A percentile compares a stretch with the other conserved stretches of the same genome.
Conservation (phyloP, 257 asterid species). For the Fraxinus quadrangulata region DNA sequence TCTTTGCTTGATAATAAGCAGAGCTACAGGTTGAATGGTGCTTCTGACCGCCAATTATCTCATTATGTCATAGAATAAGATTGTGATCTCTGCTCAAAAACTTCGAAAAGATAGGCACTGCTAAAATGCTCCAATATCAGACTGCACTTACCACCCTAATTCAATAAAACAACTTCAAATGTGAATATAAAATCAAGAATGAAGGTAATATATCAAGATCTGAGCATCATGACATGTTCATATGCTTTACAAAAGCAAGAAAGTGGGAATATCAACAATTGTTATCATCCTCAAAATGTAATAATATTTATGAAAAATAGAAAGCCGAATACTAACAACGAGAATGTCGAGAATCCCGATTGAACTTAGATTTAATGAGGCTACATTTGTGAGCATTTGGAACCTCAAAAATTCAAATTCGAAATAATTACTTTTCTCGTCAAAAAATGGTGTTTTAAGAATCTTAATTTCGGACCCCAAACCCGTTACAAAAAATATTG, state of each 20-base stretch:
- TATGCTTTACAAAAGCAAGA: background rate
- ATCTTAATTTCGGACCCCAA: background rate
- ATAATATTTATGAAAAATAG: background rate
- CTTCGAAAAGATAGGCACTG: slow-evolving; percentile 18
- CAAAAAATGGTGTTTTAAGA: background rate
- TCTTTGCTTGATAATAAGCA: slow-evolving; percentile 6
- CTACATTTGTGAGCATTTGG: background rate
- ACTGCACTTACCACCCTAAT: slow-evolving; percentile 32
- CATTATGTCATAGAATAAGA: background rate
- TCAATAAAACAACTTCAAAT: slow-evolving; percentile 26
- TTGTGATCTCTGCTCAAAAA: slow-evolving; percentile 13
- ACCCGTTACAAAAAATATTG: background rate
- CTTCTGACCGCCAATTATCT: slow-evolving; percentile 16
- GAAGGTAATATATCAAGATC: slow-evolving; percentile 8
- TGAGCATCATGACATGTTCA: slow-evolving; percentile 25
- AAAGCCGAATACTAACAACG: background rate
- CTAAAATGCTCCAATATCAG: slow-evolving; percentile 14
- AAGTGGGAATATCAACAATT: background rate
- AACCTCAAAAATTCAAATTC: background rate
- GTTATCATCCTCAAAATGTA: slow-evolving; percentile 7
- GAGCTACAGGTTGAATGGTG: slow-evolving; percentile 12
- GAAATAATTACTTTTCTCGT: slow-evolving; percentile 8
- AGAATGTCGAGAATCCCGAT: background rate
- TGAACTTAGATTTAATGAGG: background rate
- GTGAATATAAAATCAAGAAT: slow-evolving; percentile 14